These are phyloP conservation scores for Yamadazyma insecticola DNA, from an alignment of 805 yeast genomes.

Conservation along the genomic window DNA sequence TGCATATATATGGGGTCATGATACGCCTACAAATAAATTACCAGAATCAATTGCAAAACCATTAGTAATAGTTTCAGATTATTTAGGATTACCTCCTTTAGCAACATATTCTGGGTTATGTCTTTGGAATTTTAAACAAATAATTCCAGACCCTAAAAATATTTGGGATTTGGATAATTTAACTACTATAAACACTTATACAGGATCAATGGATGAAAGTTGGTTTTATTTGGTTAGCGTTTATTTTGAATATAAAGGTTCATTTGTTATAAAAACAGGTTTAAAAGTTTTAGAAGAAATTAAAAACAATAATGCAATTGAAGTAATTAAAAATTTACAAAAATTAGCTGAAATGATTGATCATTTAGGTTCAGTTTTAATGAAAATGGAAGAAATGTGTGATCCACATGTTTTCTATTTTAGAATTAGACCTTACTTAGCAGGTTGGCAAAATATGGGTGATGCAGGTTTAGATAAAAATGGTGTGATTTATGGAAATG, in stretches of 20 bases:
- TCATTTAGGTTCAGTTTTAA: slow-evolving; percentile 62
- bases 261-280: slow-evolving; percentile 63
- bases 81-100: slow-evolving; percentile 74
- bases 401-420: slow-evolving; percentile 90
- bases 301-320: slow-evolving; percentile 38
- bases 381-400: slow-evolving; percentile 88
- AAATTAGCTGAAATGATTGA: slow-evolving; percentile 72
- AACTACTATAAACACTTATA: slow-evolving; percentile 77
- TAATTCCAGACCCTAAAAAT: slow-evolving; percentile 41
- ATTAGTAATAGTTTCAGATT: slow-evolving; percentile 51
- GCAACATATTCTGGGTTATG: slow-evolving; percentile 86
- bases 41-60: slow-evolving; percentile 74
- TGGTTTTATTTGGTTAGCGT: slow-evolving; percentile 93
- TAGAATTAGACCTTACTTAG: slow-evolving; percentile 81
- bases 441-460: slow-evolving; percentile 93
- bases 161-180: slow-evolving; percentile 60
- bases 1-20: slow-evolving; percentile 86
- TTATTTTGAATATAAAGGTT: slow-evolving; percentile 80
- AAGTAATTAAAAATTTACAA: slow-evolving; percentile 49
- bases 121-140: slow-evolving; percentile 79
- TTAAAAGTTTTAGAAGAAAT: slow-evolving; percentile 60
- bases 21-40: slow-evolving; percentile 53
- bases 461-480: slow-evolving; percentile 67
- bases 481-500: slow-evolving; percentile 77
- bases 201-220: slow-evolving; percentile 86